phyloP scores from a whole-genome alignment of 768 basidiomycete species.

The Psilocybe subaeruginosa region DNA sequence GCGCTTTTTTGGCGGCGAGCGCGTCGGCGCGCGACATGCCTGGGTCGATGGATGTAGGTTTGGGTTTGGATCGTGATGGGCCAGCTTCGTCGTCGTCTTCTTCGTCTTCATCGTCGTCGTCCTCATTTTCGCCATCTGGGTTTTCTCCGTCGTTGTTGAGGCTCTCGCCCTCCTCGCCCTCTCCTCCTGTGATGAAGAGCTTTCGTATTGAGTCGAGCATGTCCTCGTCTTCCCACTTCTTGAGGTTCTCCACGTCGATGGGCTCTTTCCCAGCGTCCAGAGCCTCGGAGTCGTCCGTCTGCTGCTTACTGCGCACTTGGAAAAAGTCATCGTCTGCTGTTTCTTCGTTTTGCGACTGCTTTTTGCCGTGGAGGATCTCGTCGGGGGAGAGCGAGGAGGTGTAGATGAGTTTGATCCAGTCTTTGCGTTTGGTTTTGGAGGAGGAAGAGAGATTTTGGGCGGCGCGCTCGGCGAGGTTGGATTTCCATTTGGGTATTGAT shows the following conservation, averaged over 20 bases:
- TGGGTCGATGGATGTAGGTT: conserved; percentile 17
- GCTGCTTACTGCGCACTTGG: conserved; percentile 47
- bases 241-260: conserved; percentile 51
- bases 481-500: conserved; percentile 72
- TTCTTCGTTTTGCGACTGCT: conserved; percentile 27
- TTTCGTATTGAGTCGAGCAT: conserved; percentile 84
- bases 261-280: conserved; percentile 73
- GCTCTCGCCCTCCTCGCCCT: conserved; percentile 37
- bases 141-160: conserved; percentile 39
- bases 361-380: conserved; percentile 57
- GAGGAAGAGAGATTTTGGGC: conserved; percentile 42
- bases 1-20: conserved; percentile 87
- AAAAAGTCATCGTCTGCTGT: conserved; percentile 76
- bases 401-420: conserved; percentile 91
- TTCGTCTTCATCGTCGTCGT: conserved; percentile 22
- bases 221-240: conserved; percentile 84
- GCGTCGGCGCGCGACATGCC: conserved; percentile 47
- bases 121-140: conserved; percentile 33
- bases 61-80: conserved; percentile 12
- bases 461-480: conserved; percentile 51
- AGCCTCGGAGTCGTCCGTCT: conserved; percentile 46
- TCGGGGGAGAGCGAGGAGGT: conserved; percentile 65
- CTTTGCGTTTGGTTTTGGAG: conserved; percentile 47
- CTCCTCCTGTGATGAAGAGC: conserved; percentile 86
- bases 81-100: conserved; percentile 34